phyloP scores from a whole-genome alignment of 805 yeast species.

The Saccharomycopsis sp. region DNA sequence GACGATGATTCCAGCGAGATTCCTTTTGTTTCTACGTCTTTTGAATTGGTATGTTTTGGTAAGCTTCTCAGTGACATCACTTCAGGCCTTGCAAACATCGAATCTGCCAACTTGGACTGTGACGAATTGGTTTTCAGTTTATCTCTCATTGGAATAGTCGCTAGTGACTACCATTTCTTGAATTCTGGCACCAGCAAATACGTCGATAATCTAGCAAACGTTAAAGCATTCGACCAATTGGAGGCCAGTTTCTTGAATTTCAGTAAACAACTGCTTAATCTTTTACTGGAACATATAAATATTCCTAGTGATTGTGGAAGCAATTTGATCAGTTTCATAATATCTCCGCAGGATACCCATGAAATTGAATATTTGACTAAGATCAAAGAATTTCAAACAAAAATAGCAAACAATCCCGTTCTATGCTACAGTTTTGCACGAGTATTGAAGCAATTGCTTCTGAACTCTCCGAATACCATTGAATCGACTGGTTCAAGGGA shows the following conservation, averaged over 20 bases:
- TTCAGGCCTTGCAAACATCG: not conserved
- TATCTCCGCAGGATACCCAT: not conserved
- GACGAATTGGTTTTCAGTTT: not conserved
- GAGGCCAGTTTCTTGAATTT: not conserved
- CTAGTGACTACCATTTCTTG: not conserved
- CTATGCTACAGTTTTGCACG: not conserved
- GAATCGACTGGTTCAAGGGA: not conserved
- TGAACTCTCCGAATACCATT: not conserved
- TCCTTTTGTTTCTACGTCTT: not conserved
- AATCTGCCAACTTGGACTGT: not conserved
- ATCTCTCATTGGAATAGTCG: not conserved
- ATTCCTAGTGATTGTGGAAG: not conserved
- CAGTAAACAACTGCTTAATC: not conserved
- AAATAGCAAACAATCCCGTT: not conserved
- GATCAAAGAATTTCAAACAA: not conserved
- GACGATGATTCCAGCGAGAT: not conserved
- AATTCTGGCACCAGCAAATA: not conserved
- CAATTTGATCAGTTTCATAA: not conserved
- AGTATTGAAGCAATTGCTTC: not conserved
- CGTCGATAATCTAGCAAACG: not conserved
- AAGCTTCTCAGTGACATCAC: constrained; percentile 2
- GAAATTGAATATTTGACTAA: not conserved
- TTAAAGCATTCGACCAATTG: not conserved
- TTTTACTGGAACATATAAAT: not conserved
- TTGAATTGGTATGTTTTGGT: constrained; percentile 4